phyloP scores from a whole-genome alignment of 2,329 filamentous ascomycete species.

The Xylariaceae sp. region DNA sequence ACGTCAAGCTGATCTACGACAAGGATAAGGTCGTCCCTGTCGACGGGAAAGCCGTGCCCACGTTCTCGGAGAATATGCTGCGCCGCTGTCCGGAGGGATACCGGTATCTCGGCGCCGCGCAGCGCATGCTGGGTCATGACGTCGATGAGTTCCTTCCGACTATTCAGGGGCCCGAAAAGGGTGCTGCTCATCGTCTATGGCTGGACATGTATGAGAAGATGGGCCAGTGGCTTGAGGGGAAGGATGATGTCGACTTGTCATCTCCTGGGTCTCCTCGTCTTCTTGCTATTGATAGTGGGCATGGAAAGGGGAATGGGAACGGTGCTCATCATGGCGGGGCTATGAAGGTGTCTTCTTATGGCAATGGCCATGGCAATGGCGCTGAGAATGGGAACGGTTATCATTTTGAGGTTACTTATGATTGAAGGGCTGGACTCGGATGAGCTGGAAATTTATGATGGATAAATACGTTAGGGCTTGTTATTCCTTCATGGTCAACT shows the following conservation, averaged over 20 bases:
- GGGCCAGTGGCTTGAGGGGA: conserved; percentile 27
- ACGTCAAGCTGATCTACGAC: conserved; percentile 47
- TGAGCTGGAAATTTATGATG: no score
- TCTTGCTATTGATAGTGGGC: not conserved
- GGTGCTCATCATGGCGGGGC: conserved; percentile 1
- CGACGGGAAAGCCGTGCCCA: conserved; percentile 38
- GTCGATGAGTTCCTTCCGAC: conserved; percentile 40
- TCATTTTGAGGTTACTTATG: no score
- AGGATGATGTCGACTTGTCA: conserved; percentile 25
- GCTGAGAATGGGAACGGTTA: not conserved
- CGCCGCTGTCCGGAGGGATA: conserved; percentile 42
- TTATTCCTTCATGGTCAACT: no score
- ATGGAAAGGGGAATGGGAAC: conserved; percentile 4
- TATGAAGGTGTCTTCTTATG: not conserved
- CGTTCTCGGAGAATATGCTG: conserved; percentile 36
- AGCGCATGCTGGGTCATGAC: conserved; percentile 42
- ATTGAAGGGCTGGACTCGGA: no score
- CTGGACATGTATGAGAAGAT: conserved; percentile 40
- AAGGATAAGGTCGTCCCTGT: conserved; percentile 47
- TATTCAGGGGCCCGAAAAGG: conserved; percentile 27
- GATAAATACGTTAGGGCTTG: no score
- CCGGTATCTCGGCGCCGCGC: conserved; percentile 43
- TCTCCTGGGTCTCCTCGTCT: conserved; percentile 4
- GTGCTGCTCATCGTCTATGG: conserved; percentile 28
- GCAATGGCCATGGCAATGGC: not conserved